Conservation (phyloP, 164 flowering plant species). For the Liriodendron chinense region DNA sequence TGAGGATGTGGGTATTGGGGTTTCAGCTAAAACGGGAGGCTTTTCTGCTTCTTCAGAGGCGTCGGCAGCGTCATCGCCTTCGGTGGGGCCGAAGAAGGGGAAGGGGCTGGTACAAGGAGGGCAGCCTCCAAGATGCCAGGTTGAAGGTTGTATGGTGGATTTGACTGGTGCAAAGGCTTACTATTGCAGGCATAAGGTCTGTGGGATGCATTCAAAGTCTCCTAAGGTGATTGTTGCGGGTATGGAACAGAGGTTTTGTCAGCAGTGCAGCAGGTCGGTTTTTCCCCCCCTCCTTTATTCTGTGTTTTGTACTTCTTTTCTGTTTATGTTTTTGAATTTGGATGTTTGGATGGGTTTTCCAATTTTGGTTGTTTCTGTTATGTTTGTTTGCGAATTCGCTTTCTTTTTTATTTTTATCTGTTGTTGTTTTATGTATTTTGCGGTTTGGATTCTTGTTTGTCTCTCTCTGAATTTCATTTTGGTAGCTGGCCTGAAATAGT, state of each 20-base stretch:
- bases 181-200: slow-evolving; percentile 91
- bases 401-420: background rate
- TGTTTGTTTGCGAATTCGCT: background rate
- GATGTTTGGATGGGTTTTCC: background rate
- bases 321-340: background rate
- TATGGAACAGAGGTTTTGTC: slow-evolving; percentile 77
- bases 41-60: slow-evolving; percentile 10
- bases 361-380: background rate
- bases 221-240: slow-evolving; percentile 68
- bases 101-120: slow-evolving; percentile 39
- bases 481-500: background rate
- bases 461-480: background rate
- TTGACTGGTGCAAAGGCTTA: slow-evolving; percentile 82
- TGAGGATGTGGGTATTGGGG: slow-evolving; percentile 53
- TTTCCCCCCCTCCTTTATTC: background rate
- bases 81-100: slow-evolving; percentile 37
- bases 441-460: background rate
- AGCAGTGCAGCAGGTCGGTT: slow-evolving; percentile 84
- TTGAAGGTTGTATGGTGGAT: slow-evolving; percentile 81
- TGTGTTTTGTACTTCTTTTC: background rate
- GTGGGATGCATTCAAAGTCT: slow-evolving; percentile 79
- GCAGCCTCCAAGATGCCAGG: slow-evolving; percentile 81
- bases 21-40: slow-evolving; percentile 26
- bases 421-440: background rate
- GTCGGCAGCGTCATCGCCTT: slow-evolving; percentile 9